Conservation (phyloP, 208 protist species). For the Leptomonas pyrrhocoris region DNA sequence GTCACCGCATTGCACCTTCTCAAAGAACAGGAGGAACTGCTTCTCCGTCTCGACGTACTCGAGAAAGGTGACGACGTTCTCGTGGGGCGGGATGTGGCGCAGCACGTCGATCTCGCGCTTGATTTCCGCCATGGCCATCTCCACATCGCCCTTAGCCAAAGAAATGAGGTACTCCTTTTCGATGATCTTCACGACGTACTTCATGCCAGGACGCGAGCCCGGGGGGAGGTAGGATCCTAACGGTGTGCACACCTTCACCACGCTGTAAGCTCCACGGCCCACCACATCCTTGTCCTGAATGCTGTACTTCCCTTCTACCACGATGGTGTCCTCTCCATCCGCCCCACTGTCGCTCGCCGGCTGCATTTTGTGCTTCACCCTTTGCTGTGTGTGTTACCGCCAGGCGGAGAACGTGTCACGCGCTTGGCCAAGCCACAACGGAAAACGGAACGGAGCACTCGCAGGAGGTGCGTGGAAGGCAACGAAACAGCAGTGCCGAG, state of each 20-base stretch:
- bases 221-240: constrained; percentile 75
- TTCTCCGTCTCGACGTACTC: constrained; percentile 87
- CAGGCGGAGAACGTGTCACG: too few species aligned
- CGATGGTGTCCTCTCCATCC: constrained; percentile 22
- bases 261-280: constrained; percentile 87
- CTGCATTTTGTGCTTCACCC: too few species aligned
- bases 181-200: constrained; percentile 91
- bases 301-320: constrained; percentile 78
- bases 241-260: constrained; percentile 83
- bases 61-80: constrained; percentile 90
- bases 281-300: constrained; percentile 82
- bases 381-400: constrained; percentile 1
- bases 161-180: constrained; percentile 90
- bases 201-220: constrained; percentile 71
- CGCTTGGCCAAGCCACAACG: too few species aligned
- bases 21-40: constrained; percentile 89
- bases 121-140: constrained; percentile 88
- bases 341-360: constrained; percentile 4
- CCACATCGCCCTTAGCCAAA: constrained; percentile 83
- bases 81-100: constrained; percentile 84
- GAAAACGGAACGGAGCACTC: too few species aligned
- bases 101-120: constrained; percentile 91
- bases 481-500: too few species aligned
- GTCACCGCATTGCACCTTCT: constrained; percentile 85
- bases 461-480: too few species aligned